Percentiles rank a stretch among this genome's conserved stretches.
These are phyloP conservation scores for Beauveria pseudobassiana DNA, from an alignment of 2,329 filamentous ascomycete species.

Conservation along the genomic window DNA sequence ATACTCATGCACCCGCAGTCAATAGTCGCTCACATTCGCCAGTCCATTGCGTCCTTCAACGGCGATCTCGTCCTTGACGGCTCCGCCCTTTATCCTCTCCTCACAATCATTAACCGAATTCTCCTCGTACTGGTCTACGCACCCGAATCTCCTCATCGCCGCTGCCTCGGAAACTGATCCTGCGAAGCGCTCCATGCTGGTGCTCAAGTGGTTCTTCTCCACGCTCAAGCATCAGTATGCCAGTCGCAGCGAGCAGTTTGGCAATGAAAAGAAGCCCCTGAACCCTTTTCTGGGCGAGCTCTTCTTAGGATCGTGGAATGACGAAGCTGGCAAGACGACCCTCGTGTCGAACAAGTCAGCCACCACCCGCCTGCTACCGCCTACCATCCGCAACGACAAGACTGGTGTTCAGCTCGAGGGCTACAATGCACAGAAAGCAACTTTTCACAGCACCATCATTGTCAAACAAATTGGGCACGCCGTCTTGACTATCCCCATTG, in stretches of 20 bases:
- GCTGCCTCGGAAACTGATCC: constrained; percentile 73
- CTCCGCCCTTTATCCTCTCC: constrained; percentile 75
- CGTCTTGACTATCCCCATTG: constrained; percentile 61
- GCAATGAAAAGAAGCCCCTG: constrained; percentile 94
- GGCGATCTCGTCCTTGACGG: constrained; percentile 74
- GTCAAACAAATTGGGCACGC: constrained; percentile 94
- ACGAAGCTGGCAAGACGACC: constrained; percentile 71
- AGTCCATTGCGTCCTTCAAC: constrained; percentile 75
- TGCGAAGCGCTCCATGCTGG: constrained; percentile 72
- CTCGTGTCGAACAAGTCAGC: constrained; percentile 88
- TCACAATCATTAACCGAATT: constrained; percentile 73
- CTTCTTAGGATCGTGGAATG: constrained; percentile 86
- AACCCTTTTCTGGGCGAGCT: constrained; percentile 95
- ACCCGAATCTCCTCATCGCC: constrained; percentile 70
- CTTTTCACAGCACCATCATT: constrained; percentile 87
- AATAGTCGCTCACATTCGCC: background rate
- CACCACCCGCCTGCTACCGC: constrained; percentile 94
- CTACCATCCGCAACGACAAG: constrained; percentile 81
- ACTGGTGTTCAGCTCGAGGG: constrained; percentile 74
- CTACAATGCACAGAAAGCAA: constrained; percentile 95
- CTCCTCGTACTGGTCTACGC: constrained; percentile 76
- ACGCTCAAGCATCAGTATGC: constrained; percentile 83
- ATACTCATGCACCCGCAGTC: background rate
- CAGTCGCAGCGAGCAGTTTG: constrained; percentile 66
- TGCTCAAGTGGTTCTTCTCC: constrained; percentile 94